Base-by-base conservation (phyloP, 2,329 filamentous ascomycete genomes). In the Pyricularia pennisetigena region DNA sequence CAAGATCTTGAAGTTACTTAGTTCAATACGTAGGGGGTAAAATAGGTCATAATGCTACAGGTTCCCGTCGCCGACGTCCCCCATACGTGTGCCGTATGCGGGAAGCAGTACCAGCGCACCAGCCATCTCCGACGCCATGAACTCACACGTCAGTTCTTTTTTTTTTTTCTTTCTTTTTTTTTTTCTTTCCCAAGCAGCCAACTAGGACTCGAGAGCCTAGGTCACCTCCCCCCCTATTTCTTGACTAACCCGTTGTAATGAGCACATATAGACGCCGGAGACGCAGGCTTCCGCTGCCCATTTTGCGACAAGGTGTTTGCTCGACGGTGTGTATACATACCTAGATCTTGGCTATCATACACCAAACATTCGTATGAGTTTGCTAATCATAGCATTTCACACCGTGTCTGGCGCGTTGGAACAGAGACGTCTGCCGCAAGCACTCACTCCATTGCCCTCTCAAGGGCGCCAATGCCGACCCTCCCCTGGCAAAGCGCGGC, bases 401-500 rank as follows among this genome's bases (percentile, higher is more conserved):
- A 9, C 14, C 16, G 4, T 41, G 4, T 41, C 59, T 62, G 8
- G 8, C 2, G 2, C 23, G 26, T n/a, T n/a, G 26, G 10, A 29
- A 28, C 26, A 67, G 69, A 23, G 63, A 64, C 23, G 74, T 75
- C 20, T 75, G 73, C 69, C 71, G 73, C 10, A 74, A 75, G 62
- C 74, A 75, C 67, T 69, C 71, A 8, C 32, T 70, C 6, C 69
- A 70, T 57, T 75, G 74, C 35, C 68, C 69, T 3, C 69, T 68
- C 41, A 74, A 72, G 20, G 67, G 68, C 30, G 63, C 57, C 26
- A 67, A 69, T 5, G 68, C 67, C 12, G 65, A 67, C 2, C 30
- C 74, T 0, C 72, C 72, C 3, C 70, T 71, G 1, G 70, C 72
- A 9, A 73, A 72, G 54, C 72, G 74, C 5, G 75, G 75, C 16